Percentiles rank a stretch among this genome's conserved stretches.
These are phyloP conservation scores for Calocybe gangraenosa DNA, from an alignment of 768 basidiomycete genomes.

Conservation along the genomic window DNA sequence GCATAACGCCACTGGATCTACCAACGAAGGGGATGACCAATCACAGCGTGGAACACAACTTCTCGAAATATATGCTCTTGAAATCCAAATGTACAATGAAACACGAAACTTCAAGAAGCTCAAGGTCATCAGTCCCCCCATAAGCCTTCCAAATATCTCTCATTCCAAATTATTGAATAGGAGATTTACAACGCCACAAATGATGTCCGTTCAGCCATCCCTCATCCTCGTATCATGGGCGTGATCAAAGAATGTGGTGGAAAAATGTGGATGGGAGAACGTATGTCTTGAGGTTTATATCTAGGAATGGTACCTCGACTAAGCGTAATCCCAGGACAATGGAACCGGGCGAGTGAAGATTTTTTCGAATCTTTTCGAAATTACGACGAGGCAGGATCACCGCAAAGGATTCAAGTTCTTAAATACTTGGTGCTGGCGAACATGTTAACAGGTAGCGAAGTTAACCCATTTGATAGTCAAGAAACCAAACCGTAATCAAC, in stretches of 20 bases:
- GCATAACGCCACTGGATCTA: constrained; percentile 57
- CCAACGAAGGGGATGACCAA: constrained; percentile 69
- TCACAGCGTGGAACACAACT: constrained; percentile 94
- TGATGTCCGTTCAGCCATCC: constrained; percentile 91
- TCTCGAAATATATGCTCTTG: constrained; percentile 95
- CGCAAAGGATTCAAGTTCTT: constrained; percentile 94
- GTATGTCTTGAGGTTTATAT: constrained; percentile 36
- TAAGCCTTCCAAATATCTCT: not conserved
- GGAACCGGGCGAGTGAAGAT: constrained; percentile 95
- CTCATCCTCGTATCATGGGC: constrained; percentile 97
- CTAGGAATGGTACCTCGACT: not conserved
- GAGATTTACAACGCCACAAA: constrained; percentile 97
- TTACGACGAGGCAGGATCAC: constrained; percentile 96
- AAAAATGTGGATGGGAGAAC: constrained; percentile 99
- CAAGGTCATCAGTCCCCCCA: constrained; percentile 51
- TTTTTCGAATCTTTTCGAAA: constrained; percentile 99
- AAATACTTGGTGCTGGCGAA: constrained; percentile 98
- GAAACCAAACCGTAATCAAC: constrained; percentile 90
- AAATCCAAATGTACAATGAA: constrained; percentile 99
- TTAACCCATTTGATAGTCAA: constrained; percentile 99
- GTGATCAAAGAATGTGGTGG: constrained; percentile 99
- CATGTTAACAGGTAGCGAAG: constrained; percentile 97
- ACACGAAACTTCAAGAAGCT: constrained; percentile 94
- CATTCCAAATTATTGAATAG: constrained; percentile 32
- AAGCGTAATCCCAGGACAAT: constrained; percentile 64